Base-by-base conservation (phyloP, 352 stramenopile genomes). In the Pythium periplocum region DNA sequence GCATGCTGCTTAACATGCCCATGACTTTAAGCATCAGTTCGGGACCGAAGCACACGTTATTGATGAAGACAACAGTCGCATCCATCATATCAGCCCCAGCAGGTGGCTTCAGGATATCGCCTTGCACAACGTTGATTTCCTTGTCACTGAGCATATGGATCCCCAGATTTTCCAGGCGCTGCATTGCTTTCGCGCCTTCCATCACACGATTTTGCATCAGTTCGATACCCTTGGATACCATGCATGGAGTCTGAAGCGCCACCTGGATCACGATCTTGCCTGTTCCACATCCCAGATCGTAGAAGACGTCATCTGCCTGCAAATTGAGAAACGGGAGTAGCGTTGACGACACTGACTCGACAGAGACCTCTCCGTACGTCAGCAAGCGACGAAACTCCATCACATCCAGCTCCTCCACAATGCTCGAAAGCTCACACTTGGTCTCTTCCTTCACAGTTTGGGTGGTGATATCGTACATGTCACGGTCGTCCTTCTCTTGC, bases 31-130 rank as follows among this genome's bases (percentile, higher is more conserved):
- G 61, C 83, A 93, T 91, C 40, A 91, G 71, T 45, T 73, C 68
- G 11, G 83, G 83, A 0, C 78, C 75, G 40, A 93, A 91, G 62
- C 83, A 83, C 11, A 93, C 83, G 53, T 93, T 93, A 64, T 93
- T 93, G 58, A 93, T 90, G 53, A 93, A 93, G 42, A 91, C 73
- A 40, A 93, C 83, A 0, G 83, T 91, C 26, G 83, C 83, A 33
- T 91, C 80, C 67, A 73, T 73, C 53, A 91, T 65, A 26, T 73
- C 60, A 10, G 78, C 73, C 30, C 61, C 50, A 31, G 71, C 64
- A 2, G 80, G 77, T 44, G 80, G 78, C 39, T 69, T 64, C 57
- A 77, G 86, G 9, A 93, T 89, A 38, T 93, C 83, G 6, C 83
- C 83, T 35, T 83, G 80, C 35, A 88, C 70, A 32, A 93, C 82